Evolutionary conservation across 352 stramenopile genomes (phyloP), one percentile per base, ranked within the genome.

Genomic region (Phytopythium montanum): DNA sequence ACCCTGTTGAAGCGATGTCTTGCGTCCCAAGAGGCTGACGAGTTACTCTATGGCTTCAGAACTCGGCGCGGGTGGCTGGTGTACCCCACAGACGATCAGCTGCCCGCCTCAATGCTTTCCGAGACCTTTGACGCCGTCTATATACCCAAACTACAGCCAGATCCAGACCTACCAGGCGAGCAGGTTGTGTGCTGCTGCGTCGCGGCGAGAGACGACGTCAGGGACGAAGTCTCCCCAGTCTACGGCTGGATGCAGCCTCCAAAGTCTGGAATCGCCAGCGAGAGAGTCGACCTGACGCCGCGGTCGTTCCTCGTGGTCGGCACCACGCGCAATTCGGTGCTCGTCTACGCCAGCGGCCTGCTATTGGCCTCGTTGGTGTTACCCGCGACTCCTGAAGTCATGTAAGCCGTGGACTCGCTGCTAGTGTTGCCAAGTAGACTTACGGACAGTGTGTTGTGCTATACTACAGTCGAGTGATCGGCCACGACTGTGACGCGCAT

Each of bases 331-430:
- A 82, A 78, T 59, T 75, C 72, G 25, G 36, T 89, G 19, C 70
- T 75, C 56, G 75, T 83, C 34, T 61, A 82, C 38, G 54, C 61
- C 25, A 87, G 85, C 29, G 74, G 70, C 3, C 59, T 87, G 28
- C 16, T 75, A 1, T 33, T 88, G 8, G 57, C 63, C 3, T 81
- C 82, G 13, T 73, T 76, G 29, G 77, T 87, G 41, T 31, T 90
- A 18, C 64, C 71, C 12, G 54, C 60, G 38, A 60, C 44, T 3
- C 79, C 82, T 36, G 46, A 46, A 12, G 49, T 73, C 45, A 78
- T 91, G 81, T 91, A 73, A 56, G 79, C 48, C 23, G 23, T 46
- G 25, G 31, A 60, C 26, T 57, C 39, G n/a, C 21, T 41, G 36
- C 31, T 50, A 25, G 16, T 36, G 25, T 2, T 14, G 25, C 16